These are phyloP conservation scores for Colletotrichum eremochloae DNA, from an alignment of 2,329 filamentous ascomycete species.

Conservation along the genomic window DNA sequence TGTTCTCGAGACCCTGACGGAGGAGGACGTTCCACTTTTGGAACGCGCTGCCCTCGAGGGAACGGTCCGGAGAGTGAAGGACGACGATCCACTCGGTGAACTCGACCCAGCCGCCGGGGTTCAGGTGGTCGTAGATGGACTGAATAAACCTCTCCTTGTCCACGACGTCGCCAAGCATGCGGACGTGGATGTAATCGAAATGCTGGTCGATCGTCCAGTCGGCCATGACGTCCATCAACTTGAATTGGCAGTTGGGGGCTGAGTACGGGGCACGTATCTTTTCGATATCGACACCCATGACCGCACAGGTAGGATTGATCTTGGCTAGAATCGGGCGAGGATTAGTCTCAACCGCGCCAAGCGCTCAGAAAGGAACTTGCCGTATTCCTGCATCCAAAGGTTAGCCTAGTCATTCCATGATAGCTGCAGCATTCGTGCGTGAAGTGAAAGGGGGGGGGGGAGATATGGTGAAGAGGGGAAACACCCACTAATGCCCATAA, in stretches of 20 bases:
- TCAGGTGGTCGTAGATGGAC: slow-evolving; percentile 50
- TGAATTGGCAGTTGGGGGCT: slow-evolving; percentile 49
- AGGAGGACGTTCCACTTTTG: slow-evolving; percentile 49
- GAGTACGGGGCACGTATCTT: slow-evolving; percentile 46
- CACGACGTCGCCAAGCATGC: slow-evolving; percentile 49
- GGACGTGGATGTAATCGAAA: slow-evolving; percentile 52
- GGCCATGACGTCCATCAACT: slow-evolving; percentile 47
- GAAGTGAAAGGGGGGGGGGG: not conserved
- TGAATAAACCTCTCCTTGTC: slow-evolving; percentile 47
- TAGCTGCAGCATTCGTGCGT: slow-evolving; percentile 4
- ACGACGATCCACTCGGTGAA: slow-evolving; percentile 53
- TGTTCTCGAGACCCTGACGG: slow-evolving; percentile 46
- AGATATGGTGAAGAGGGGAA: not conserved
- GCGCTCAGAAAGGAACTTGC: slow-evolving; percentile 36
- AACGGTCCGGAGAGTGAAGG: slow-evolving; percentile 50
- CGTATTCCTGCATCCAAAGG: slow-evolving; percentile 43
- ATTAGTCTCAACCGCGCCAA: slow-evolving; percentile 5
- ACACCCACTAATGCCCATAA: slow-evolving; percentile 48
- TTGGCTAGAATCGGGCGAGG: slow-evolving; percentile 38
- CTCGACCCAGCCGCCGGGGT: slow-evolving; percentile 45
- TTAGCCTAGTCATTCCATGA: slow-evolving; percentile 31
- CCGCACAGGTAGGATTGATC: slow-evolving; percentile 46
- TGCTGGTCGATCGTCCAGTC: slow-evolving; percentile 46
- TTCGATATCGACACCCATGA: slow-evolving; percentile 51
- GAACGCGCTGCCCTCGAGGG: slow-evolving; percentile 49